phyloP scores from a whole-genome alignment of 495 filamentous ascomycete genomes.

The Penicillium angulare region DNA sequence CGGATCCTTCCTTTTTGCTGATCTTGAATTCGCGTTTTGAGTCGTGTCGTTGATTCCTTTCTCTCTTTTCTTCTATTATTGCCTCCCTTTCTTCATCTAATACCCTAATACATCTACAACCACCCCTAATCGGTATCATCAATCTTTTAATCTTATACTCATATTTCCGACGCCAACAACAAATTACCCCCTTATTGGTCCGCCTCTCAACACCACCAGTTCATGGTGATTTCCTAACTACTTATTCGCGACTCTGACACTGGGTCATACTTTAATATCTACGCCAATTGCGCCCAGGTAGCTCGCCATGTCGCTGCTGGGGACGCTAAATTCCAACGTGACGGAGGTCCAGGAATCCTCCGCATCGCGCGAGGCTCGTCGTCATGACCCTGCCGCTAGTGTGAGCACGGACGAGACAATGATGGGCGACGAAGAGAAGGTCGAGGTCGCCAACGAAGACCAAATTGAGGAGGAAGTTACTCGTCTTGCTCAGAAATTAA shows the following conservation, averaged over 20 bases:
- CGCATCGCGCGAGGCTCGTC: conserved; percentile 13
- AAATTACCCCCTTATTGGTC: conserved; percentile 4
- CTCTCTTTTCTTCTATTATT: neutral
- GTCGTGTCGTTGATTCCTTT: conserved; percentile 5
- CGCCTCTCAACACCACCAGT: conserved; percentile 1
- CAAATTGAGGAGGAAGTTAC: conserved; percentile 38
- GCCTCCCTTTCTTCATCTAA: neutral
- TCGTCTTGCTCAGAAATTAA: conserved; percentile 47
- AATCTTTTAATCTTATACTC: neutral
- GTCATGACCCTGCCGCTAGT: conserved; percentile 25
- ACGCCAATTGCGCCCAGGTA: neutral
- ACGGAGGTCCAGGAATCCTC: conserved; percentile 14
- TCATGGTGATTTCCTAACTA: conserved; percentile 16
- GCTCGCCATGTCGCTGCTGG: conserved; percentile 39
- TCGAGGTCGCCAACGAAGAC: conserved; percentile 29
- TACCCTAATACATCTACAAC: neutral
- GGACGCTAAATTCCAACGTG: conserved; percentile 37
- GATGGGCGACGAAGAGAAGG: conserved; percentile 18
- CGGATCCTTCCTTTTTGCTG: neutral
- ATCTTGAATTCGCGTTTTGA: no score
- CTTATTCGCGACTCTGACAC: neutral
- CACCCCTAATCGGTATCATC: no score
- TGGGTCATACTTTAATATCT: conserved; percentile 3
- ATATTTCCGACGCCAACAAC: neutral
- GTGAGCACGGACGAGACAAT: conserved; percentile 35